Evolutionary conservation across 495 filamentous ascomycete genomes (phyloP), one percentile per base, ranked within the genome.

Genomic region (Penicillium mononematosum): DNA sequence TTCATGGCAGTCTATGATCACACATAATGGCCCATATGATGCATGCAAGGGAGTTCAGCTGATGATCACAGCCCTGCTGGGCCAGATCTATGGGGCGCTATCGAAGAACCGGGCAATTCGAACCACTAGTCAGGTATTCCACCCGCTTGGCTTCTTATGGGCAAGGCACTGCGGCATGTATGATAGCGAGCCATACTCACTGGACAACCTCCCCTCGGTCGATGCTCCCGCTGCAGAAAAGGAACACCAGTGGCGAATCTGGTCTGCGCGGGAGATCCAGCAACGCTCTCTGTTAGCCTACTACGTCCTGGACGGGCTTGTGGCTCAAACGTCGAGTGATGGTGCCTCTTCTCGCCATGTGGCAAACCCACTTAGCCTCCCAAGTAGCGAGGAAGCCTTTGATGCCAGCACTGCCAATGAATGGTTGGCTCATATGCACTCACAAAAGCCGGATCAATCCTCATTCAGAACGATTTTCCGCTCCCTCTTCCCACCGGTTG

Each of bases 1-100:
- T 5, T 80, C 77, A 56, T 81, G 78, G 78, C 77, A 81, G 63
- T 73, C 71, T 0, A 53, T 81, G 29, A 78, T 79, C 20, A 76
- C 73, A 11, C 75, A 79, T 55, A 60, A 60, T n/a, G 78, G 75
- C 4, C 72, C 72, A 2, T 75, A 81, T 47, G 77, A 79, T 62
- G 58, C 72, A 10, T 78, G 76, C 47, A 71, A 70, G 44, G 78
- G 78, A 0, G 75, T 81, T 2, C 78, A 81, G 56, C 60, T 81
- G 36, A 68, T 81, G 19, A 62, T 81, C 17, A 78, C 78, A 1
- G 77, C 77, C 9, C 58, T 81, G 2, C 46, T 81, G 16, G 71
- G 74, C 4, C 78, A 81, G 54, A 67, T 77, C 16, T 81, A 81
- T 50, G 78, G 77, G 16, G 75, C 73, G 5, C 50, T 79, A 20